Evolutionary conservation across 768 basidiomycete genomes (phyloP).

Genomic region (Lactifluus hygrophoroides): DNA sequence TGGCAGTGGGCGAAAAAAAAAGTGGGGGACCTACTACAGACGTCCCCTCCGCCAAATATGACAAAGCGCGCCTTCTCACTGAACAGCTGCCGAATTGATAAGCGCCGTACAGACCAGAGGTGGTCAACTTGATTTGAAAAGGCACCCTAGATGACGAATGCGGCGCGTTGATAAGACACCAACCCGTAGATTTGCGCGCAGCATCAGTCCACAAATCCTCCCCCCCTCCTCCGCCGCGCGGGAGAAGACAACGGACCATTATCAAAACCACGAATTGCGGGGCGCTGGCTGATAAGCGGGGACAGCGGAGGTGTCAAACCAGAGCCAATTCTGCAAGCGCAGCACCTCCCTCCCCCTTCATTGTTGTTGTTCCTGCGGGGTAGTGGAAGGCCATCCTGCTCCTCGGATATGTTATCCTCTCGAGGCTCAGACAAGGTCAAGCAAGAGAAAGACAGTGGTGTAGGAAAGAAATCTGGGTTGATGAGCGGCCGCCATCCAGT

Average conservation of each 20-base stretch:
- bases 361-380: no score
- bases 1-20: no score
- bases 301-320: background rate
- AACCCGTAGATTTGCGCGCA: no score
- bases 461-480: background rate
- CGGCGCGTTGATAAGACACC: no score
- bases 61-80: background rate
- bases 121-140: no score
- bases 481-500: background rate
- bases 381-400: no score
- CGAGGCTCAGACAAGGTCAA: background rate
- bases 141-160: no score
- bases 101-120: background rate
- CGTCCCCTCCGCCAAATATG: background rate
- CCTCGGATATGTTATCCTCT: background rate
- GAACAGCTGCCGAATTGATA: background rate
- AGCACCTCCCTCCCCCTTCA: no score
- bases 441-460: background rate
- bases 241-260: background rate
- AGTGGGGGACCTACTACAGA: background rate
- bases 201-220: no score
- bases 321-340: background rate
- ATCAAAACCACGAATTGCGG: background rate
- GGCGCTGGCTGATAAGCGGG: background rate
- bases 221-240: no score